Base-by-base conservation (phyloP, 345 rosid genomes). In the Atalantia buxifolia region DNA sequence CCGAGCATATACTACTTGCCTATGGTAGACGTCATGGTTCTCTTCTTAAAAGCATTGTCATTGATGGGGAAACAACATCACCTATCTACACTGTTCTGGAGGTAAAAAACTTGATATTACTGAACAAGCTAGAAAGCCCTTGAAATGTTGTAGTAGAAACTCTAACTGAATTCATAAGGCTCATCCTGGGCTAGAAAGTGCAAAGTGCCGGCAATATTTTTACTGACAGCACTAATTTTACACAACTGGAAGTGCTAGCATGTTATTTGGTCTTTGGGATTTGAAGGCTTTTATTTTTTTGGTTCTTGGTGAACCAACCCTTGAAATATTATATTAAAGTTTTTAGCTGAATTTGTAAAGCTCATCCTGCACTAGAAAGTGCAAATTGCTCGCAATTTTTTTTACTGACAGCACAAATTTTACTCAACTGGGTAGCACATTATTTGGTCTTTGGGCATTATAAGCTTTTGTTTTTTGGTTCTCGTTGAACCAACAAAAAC, bases 11-110 rank as follows among this genome's bases (percentile, higher is more conserved):
- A 79, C 84, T 95, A 81, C 91, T 95, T 82, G 99, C 99, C 55
- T 95, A 95, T 84, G 99, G 99, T 25, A 92, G 98, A 36, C 98
- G 99, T 67, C 99, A 95, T 72, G 91, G 90, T 74, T 93, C 99
- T 30, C 97, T 95, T 69, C 90, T 93, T 62, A 93, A 90, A 85
- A 92, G 98, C 78, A 86, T 95, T 76, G 92, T 95, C 66, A 90
- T 94, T 76, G 96, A 95, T 74, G 95, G 97, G 81, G 94, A 90
- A 82, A 85, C 88, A 71, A 86, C 93, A 77, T 87, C 91, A 73
- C 97, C 93, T 77, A 88, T 93, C 76, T 95, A 92, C 86, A 93
- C 99, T 19, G 93, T 95, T 82, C 86, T 95, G 77, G 99, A 95
- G 97, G 99, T 95, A 86, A 71, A 74, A 19, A 60, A 42, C 38